A percentile compares a stretch with the other conserved stretches of the same genome.
Conservation (phyloP, 2,329 filamentous ascomycete species). For the Sporothrix euskadiensis region DNA sequence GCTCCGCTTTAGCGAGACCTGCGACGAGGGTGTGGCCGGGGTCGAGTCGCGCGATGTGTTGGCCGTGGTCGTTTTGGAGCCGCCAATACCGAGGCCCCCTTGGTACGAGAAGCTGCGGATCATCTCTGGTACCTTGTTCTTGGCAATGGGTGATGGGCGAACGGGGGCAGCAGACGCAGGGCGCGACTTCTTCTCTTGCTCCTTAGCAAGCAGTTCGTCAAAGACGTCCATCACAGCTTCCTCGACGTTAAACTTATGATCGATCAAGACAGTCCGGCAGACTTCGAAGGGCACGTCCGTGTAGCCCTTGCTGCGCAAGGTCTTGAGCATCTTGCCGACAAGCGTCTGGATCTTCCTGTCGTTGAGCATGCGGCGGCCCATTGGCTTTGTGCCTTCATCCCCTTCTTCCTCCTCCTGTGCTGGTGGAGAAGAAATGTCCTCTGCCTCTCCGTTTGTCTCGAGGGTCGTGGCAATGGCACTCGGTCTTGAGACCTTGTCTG, state of each 20-base stretch:
- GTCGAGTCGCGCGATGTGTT: conserved; percentile 26
- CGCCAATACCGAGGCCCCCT: neutral
- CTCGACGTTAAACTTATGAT: conserved; percentile 27
- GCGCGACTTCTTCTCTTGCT: neutral
- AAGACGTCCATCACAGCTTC: conserved; percentile 28
- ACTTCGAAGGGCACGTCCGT: neutral
- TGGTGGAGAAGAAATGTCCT: neutral
- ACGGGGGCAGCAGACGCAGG: neutral
- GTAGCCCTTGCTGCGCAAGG: conserved; percentile 25
- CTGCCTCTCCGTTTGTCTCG: neutral
- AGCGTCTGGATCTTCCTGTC: conserved; percentile 27
- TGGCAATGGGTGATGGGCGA: conserved; percentile 9
- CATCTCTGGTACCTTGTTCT: conserved; percentile 28
- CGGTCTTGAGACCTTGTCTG: neutral
- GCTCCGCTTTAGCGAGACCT: conserved; percentile 27
- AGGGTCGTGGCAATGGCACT: conserved; percentile 20
- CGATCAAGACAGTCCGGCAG: conserved; percentile 27
- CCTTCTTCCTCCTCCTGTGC: neutral
- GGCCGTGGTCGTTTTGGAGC: neutral
- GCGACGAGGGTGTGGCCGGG: conserved; percentile 26
- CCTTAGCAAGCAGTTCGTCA: conserved; percentile 21
- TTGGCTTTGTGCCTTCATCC: neutral
- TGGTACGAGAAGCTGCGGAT: conserved; percentile 32
- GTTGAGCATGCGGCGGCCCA: conserved; percentile 24
- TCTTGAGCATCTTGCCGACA: conserved; percentile 26